Evolutionary conservation across 768 basidiomycete species (phyloP).

Genomic region (Rhizopogon vulgaris): DNA sequence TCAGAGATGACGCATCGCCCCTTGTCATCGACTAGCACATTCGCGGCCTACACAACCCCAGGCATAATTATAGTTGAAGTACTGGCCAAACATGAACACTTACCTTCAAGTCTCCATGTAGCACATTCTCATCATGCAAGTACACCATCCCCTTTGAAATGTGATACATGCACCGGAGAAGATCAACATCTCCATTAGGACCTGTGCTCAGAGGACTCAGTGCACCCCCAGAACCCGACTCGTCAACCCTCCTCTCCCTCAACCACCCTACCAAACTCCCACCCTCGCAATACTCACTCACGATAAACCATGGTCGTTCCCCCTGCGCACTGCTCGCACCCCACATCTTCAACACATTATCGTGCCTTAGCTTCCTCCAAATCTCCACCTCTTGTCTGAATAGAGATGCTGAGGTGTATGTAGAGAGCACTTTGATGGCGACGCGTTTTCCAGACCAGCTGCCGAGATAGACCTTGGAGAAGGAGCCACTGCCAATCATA

Average conservation of each 20-base stretch:
- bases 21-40: conserved; percentile 68
- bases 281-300: not conserved
- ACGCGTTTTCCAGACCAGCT: conserved; percentile 62
- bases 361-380: conserved; percentile 8
- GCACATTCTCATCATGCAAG: conserved; percentile 12
- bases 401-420: conserved; percentile 51
- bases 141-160: conserved; percentile 11
- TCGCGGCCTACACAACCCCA: conserved; percentile 45
- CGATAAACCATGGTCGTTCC: conserved; percentile 4
- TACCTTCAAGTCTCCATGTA: conserved; percentile 79
- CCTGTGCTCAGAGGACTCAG: not conserved
- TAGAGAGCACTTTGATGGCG: conserved; percentile 67
- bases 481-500: conserved; percentile 70
- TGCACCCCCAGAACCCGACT: not conserved
- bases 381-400: conserved; percentile 42
- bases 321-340: conserved; percentile 9
- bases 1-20: conserved; percentile 71
- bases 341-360: conserved; percentile 11
- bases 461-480: conserved; percentile 75
- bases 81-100: conserved; percentile 8
- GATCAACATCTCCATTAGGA: not conserved
- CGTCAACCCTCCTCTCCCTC: conserved; percentile 27
- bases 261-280: conserved; percentile 36
- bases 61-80: not conserved
- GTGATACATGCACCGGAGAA: conserved; percentile 7